Evolutionary conservation across 495 filamentous ascomycete genomes (phyloP), one percentile per base, ranked within the genome.

Genomic region (Penicillium argentinense): DNA sequence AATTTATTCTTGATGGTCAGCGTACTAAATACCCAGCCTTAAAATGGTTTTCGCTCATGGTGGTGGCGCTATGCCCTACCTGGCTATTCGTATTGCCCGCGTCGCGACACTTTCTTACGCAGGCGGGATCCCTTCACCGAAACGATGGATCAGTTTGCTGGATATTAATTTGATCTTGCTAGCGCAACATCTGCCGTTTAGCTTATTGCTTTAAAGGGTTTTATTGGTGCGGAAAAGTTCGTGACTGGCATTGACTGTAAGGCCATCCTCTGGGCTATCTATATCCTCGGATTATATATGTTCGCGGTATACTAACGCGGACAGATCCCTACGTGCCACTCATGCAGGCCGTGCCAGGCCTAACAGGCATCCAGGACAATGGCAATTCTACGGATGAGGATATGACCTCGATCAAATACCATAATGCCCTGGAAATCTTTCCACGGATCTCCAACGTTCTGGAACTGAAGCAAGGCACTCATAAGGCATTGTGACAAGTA

Each of bases 1-100:
- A 74, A 79, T 39, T 58, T 83, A 19, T 82, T 34, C 30, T 76
- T 7, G 66, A 60, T 4, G 75, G 76, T 4, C 75, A 75, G 8
- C 60, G 74, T 3, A 48, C 59, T 0, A 53, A 60, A 0, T 73
- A 63, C 54, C 66, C 72, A 11, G 54, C 30, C 64, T 83, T 14
- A 68, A 51, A 2, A 69, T 72, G 36, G 74, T 82, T 23, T 65
- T 78, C 11, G 57, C 73, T 8, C 80, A 83, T 48, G 63, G 63
- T 1, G 78, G 74, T 7, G 75, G 74, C 1, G 68, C 67, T 2
- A 51, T 82, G 4, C 73, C 75, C 0, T 76, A 63, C 25, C 45
- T 79, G n/a, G 47, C 64, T 18, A 33, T 47, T 5, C 59, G 69
- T 0, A 46, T 61, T 8, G 58, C 59, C 1, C 55, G 49, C 0